Percentiles rank a stretch among this genome's conserved stretches.
phyloP scores from a whole-genome alignment of 352 stramenopile species.

The Thalassiosira livingstoniorum region DNA sequence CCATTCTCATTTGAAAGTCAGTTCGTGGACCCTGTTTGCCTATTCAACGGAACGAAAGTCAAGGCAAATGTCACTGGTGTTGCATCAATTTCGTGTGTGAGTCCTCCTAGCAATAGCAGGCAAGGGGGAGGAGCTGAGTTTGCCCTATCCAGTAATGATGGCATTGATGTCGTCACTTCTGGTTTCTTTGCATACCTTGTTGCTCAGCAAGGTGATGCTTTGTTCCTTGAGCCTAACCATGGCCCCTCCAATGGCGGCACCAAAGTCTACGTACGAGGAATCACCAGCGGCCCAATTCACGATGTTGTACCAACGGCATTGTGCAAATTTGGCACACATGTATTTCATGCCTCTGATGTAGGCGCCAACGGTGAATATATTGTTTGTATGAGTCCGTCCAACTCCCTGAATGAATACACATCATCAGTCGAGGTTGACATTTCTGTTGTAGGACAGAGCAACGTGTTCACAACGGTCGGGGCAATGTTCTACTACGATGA shows the following conservation, averaged over 20 bases:
- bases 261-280: constrained; percentile 44
- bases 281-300: constrained; percentile 30
- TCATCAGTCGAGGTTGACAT: constrained; percentile 45
- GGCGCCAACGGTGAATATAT: constrained; percentile 44
- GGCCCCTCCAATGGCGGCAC: constrained; percentile 40
- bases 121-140: constrained; percentile 33
- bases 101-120: constrained; percentile 34
- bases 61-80: constrained; percentile 49
- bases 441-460: constrained; percentile 44
- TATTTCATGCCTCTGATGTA: constrained; percentile 52
- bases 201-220: constrained; percentile 26
- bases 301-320: constrained; percentile 22
- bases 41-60: constrained; percentile 52
- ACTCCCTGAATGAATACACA: constrained; percentile 30
- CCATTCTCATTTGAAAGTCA: constrained; percentile 57
- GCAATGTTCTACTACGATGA: constrained; percentile 64
- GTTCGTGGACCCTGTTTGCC: constrained; percentile 52
- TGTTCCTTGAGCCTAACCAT: constrained; percentile 58
- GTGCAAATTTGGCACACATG: constrained; percentile 58
- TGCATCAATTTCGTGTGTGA: constrained; percentile 46
- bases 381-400: constrained; percentile 46
- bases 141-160: constrained; percentile 54
- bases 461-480: constrained; percentile 45
- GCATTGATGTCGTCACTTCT: constrained; percentile 10
- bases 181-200: constrained; percentile 47